phyloP scores from a whole-genome alignment of 2,329 filamentous ascomycete genomes.

The Hypomyces rosellus region DNA sequence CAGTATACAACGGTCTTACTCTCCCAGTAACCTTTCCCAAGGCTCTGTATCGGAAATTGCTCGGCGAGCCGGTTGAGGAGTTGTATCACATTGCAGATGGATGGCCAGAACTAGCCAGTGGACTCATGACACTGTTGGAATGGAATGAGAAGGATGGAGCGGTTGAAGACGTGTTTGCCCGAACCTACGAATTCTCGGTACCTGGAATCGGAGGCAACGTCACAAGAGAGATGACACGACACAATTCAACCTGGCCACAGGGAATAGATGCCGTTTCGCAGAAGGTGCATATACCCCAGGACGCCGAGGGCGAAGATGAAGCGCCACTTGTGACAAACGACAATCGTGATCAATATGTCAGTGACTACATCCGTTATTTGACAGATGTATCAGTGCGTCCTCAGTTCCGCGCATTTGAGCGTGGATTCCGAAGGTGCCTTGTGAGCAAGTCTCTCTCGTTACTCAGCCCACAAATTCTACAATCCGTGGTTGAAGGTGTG shows the following conservation, averaged over 20 bases:
- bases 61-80: conserved; percentile 61
- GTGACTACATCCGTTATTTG: conserved; percentile 79
- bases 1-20: conserved; percentile 88
- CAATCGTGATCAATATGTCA: conserved; percentile 73
- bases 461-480: conserved; percentile 65
- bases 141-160: conserved; percentile 71
- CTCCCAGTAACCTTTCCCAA: conserved; percentile 84
- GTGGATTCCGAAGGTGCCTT: conserved; percentile 73
- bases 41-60: conserved; percentile 74
- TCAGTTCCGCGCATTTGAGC: conserved; percentile 74
- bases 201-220: conserved; percentile 51
- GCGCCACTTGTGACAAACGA: conserved; percentile 71
- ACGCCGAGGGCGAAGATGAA: conserved; percentile 31
- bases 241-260: conserved; percentile 46
- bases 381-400: conserved; percentile 69
- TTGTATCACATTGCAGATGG: conserved; percentile 77
- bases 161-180: conserved; percentile 73
- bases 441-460: conserved; percentile 63
- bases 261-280: conserved; percentile 30
- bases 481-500: conserved; percentile 74
- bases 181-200: conserved; percentile 81
- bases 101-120: conserved; percentile 75
- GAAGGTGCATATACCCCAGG: conserved; percentile 4
- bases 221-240: conserved; percentile 48
- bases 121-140: conserved; percentile 64